Percentiles rank a stretch among this genome's conserved stretches.
Evolutionary conservation across 228 moss, liverwort and hornwort species (phyloP).

Genomic region (Sphagnum magellanicum): DNA sequence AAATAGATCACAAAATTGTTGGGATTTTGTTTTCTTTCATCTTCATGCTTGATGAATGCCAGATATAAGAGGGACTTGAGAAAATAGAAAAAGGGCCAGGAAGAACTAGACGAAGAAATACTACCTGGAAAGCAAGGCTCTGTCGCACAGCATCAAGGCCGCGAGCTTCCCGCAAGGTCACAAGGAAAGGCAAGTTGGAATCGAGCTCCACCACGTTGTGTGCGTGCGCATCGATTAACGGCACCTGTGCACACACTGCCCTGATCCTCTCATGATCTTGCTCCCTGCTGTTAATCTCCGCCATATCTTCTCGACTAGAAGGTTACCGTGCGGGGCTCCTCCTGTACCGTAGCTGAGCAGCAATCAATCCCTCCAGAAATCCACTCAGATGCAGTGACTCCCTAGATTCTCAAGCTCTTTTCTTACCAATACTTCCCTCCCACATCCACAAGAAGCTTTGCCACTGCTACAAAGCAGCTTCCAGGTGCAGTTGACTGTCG

Average conservation of each 20-base stretch:
- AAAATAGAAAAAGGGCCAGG: neutral
- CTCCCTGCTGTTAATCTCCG: slow-evolving; percentile 18
- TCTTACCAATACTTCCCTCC: too few species aligned
- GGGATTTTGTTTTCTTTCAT: too few species aligned
- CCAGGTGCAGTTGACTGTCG: too few species aligned
- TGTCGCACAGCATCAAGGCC: slow-evolving; percentile 70
- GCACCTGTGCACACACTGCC: slow-evolving; percentile 59
- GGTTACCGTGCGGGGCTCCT: too few species aligned
- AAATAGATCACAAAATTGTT: too few species aligned
- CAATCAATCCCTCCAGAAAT: too few species aligned
- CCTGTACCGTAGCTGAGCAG: too few species aligned
- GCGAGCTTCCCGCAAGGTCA: slow-evolving; percentile 75
- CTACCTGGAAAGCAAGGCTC: slow-evolving; percentile 85
- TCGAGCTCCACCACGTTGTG: slow-evolving; percentile 91
- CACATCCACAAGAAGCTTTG: too few species aligned
- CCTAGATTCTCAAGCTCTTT: too few species aligned
- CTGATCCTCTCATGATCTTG: slow-evolving; percentile 60
- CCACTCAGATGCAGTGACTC: too few species aligned
- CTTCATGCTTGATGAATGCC: too few species aligned
- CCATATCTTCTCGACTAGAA: slow-evolving; percentile 9
- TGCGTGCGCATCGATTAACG: slow-evolving; percentile 85
- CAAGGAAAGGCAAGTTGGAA: slow-evolving; percentile 63
- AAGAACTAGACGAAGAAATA: neutral
- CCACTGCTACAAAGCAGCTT: too few species aligned
- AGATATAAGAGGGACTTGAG: neutral